Evolutionary conservation across 2,329 filamentous ascomycete genomes (phyloP).

Genomic region (Exutisphaerella laricina): DNA sequence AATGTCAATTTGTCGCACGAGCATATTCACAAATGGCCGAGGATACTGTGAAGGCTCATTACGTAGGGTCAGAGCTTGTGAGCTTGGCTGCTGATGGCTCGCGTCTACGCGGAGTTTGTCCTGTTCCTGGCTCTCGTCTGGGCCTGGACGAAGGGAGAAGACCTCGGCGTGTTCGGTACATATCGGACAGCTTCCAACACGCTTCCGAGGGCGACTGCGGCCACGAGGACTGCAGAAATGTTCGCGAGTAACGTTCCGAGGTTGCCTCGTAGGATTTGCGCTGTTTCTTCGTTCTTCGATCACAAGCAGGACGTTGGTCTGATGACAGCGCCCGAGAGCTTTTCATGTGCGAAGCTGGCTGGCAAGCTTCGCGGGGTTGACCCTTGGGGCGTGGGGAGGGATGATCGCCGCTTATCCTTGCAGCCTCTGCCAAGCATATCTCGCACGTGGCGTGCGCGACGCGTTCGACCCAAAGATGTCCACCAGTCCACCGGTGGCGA

Average conservation of each 20-base stretch:
- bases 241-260: neutral
- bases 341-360: slow-evolving; percentile 14
- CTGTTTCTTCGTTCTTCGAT: neutral
- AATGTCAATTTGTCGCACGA: slow-evolving; percentile 21
- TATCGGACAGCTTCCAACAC: slow-evolving; percentile 12
- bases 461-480: too few relatives aligned
- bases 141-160: slow-evolving; percentile 27
- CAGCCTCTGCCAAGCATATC: neutral
- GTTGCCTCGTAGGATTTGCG: neutral
- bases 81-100: slow-evolving; percentile 15
- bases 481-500: too few relatives aligned
- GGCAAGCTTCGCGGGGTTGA: slow-evolving; percentile 10
- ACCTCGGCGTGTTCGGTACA: slow-evolving; percentile 20
- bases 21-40: slow-evolving; percentile 19
- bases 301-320: slow-evolving; percentile 4
- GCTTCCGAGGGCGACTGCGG: slow-evolving; percentile 2
- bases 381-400: neutral
- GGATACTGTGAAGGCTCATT: slow-evolving; percentile 19
- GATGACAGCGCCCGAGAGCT: slow-evolving; percentile 7
- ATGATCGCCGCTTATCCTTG: neutral
- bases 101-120: slow-evolving; percentile 16
- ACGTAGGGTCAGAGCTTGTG: slow-evolving; percentile 22
- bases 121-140: slow-evolving; percentile 15
- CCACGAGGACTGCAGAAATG: neutral
- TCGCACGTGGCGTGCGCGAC: neutral